Conservation (phyloP, 1,139 yeast genomes). For the Hansenula sp. region DNA sequence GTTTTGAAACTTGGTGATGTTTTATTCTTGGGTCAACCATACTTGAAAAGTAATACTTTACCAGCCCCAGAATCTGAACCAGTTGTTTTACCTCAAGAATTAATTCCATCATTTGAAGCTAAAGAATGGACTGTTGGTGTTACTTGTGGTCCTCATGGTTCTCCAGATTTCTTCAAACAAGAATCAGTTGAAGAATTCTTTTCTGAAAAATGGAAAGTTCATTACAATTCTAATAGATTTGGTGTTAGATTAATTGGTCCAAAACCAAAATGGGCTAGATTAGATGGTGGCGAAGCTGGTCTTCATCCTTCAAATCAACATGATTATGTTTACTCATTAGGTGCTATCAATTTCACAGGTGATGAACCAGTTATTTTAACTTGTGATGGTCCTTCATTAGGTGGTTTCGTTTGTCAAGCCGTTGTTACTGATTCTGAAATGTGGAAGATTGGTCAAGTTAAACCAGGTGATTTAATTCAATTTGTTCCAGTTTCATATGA, state of each 20-base stretch:
- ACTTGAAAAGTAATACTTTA: constrained; percentile 58
- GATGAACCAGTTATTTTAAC: constrained; percentile 97
- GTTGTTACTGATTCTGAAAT: constrained; percentile 93
- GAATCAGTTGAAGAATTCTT: constrained; percentile 77
- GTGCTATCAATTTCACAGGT: constrained; percentile 96
- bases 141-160: constrained; percentile 95
- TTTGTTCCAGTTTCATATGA: constrained; percentile 75
- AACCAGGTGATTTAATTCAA: constrained; percentile 83
- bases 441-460: constrained; percentile 98
- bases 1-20: constrained; percentile 90
- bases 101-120: constrained; percentile 48
- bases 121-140: constrained; percentile 86
- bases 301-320: constrained; percentile 97
- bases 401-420: constrained; percentile 96
- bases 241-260: constrained; percentile 96
- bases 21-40: constrained; percentile 77
- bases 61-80: constrained; percentile 73
- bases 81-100: constrained; percentile 43
- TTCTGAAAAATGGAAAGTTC: constrained; percentile 81
- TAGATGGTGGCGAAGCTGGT: constrained; percentile 98
- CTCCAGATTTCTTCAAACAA: constrained; percentile 87
- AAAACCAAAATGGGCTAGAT: constrained; percentile 93
- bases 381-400: constrained; percentile 95
- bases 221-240: constrained; percentile 92
- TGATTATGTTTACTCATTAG: constrained; percentile 92